phyloP scores from a whole-genome alignment of 495 filamentous ascomycete species.

The Tuber melanosporum region DNA sequence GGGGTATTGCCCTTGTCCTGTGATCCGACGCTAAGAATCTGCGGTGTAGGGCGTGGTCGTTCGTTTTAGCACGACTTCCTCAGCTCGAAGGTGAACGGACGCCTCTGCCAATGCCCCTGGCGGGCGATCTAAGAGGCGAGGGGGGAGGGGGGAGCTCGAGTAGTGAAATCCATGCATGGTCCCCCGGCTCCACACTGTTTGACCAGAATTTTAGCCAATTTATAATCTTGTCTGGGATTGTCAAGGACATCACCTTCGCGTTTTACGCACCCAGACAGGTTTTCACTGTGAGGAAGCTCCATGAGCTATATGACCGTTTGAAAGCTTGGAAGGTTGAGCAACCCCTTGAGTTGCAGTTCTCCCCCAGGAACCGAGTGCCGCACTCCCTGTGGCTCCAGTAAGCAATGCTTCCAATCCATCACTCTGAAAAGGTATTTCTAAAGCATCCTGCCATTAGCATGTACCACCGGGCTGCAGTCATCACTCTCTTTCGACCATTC shows the following conservation, averaged over 20 bases:
- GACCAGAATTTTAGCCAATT: constrained; percentile 22
- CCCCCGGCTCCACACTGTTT: background rate
- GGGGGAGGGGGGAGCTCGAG: background rate
- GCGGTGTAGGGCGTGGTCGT: constrained; percentile 53
- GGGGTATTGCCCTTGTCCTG: background rate
- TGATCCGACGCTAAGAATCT: constrained; percentile 18
- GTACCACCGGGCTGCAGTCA: constrained; percentile 58
- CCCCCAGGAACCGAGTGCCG: constrained; percentile 7
- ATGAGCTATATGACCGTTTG: constrained; percentile 21
- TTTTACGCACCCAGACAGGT: constrained; percentile 27
- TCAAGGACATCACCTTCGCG: constrained; percentile 24
- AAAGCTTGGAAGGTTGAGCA: constrained; percentile 19
- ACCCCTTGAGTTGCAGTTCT: constrained; percentile 22
- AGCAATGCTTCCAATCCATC: constrained; percentile 16
- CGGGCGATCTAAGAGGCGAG: background rate
- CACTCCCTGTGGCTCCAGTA: constrained; percentile 7
- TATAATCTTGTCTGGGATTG: constrained; percentile 28
- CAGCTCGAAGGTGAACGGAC: constrained; percentile 48
- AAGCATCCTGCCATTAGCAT: constrained; percentile 46
- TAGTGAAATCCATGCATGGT: background rate
- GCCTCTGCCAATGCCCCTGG: constrained; percentile 11
- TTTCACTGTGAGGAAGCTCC: constrained; percentile 28
- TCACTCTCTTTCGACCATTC: constrained; percentile 59
- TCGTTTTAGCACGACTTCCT: constrained; percentile 56
- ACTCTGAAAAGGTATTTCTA: constrained; percentile 23